Evolutionary conservation across 176 grass and related monocot genomes (phyloP), one percentile per base, ranked within the genome.

Genomic region (Urochloa ruziziensis): DNA sequence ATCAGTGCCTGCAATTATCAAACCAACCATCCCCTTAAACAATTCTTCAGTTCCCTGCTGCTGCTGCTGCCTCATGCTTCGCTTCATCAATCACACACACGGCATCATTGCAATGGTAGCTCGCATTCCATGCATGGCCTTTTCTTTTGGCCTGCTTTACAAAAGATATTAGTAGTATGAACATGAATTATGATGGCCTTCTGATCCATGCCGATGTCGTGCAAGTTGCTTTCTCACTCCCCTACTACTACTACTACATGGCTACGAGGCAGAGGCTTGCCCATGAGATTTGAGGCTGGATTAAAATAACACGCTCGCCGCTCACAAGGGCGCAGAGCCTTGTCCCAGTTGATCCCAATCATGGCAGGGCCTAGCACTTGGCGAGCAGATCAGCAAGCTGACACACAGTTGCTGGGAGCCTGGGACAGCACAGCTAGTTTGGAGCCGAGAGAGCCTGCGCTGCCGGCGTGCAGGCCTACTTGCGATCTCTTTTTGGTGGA

Each of bases 201-300:
- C 9, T 47, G 17, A n/a, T n/a, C n/a, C n/a, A n/a, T 40, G 62
- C 1, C 42, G 10, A 67, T 52, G 64, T 51, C 7, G 3, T 21
- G 63, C 64, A 78, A 90, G 46, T 70, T 72, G 88, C 62, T 75
- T 85, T 75, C 70, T 75, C 87, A 85, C 82, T 75, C n/a, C 82
- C 76, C 61, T 83, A 29, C 59, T 42, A 1, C 11, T n/a, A 59
- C 8, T 8, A 23, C 17, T 80, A n/a, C 27, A 25, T 62, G 36
- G 11, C 9, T 2, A 34, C 3, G 33, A 5, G 23, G 21, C 60
- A 6, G 39, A 40, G 39, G 39, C 39, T 40, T 48, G 70, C 53
- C 61, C 30, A 68, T 70, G 70, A 7, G 52, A 7, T 9, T 51
- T 0, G 42, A 32, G 2, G 7, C 8, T 40, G 6, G 70, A 86